Percentiles rank a stretch among this genome's conserved stretches.
phyloP scores from a whole-genome alignment of 306 rosid species.

The Fragaria iinumae region DNA sequence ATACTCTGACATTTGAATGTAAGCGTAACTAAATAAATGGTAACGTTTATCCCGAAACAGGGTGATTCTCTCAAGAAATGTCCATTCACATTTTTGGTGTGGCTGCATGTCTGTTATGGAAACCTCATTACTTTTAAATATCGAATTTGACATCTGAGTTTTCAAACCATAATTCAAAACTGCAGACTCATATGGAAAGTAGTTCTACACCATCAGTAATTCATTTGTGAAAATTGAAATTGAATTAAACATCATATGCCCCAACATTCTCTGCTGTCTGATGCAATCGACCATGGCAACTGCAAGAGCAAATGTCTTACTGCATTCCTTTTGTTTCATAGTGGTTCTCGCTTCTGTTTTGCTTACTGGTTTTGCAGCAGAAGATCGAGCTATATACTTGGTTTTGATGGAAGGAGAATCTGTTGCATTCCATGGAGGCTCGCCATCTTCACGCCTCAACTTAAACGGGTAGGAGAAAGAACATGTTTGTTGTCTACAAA shows the following conservation, averaged over 20 bases:
- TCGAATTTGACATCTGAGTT: not conserved
- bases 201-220: not conserved
- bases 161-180: not conserved
- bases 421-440: constrained; percentile 41
- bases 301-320: not conserved
- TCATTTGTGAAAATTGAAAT: not conserved
- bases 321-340: not conserved
- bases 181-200: not conserved
- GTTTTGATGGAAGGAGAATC: constrained; percentile 64
- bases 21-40: not conserved
- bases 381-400: constrained; percentile 53
- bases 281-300: constrained; percentile 14
- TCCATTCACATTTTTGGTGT: constrained; percentile 16
- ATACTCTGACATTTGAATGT: not conserved
- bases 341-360: constrained; percentile 16
- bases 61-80: not conserved
- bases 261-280: not conserved
- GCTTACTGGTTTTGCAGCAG: constrained; percentile 34
- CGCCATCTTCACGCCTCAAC: constrained; percentile 8
- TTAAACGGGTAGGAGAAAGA: constrained; percentile 7
- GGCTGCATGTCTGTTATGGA: constrained; percentile 14
- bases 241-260: not conserved
- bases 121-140: constrained; percentile 7
- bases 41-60: constrained; percentile 20
- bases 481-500: not conserved